These are phyloP conservation scores for Dalbergia oliveri DNA, from an alignment of 306 rosid genomes.

Conservation along the genomic window DNA sequence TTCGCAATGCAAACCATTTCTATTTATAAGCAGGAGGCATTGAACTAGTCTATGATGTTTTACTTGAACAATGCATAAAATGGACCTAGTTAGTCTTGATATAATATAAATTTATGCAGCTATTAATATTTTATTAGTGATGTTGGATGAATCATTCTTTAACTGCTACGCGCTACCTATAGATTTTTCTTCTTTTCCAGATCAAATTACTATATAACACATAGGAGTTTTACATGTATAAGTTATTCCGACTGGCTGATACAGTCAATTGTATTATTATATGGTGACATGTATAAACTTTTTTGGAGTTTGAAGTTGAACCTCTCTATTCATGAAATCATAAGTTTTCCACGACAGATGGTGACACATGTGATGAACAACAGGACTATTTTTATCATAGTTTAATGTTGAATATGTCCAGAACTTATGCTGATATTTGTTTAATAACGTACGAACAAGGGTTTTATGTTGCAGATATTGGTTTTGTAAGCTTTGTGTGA, in stretches of 20 bases:
- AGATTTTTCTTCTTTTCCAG: not conserved
- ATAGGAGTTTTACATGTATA: not conserved
- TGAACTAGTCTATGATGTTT: conserved; percentile 20
- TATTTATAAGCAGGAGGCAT: conserved; percentile 36
- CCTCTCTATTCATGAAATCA: too few relatives aligned
- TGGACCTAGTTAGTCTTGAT: conserved; percentile 18
- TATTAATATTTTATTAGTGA: not conserved
- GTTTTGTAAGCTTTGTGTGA: too few relatives aligned
- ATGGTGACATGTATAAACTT: too few relatives aligned
- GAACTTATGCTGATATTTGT: too few relatives aligned
- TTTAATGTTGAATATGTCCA: too few relatives aligned
- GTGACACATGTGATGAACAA: too few relatives aligned
- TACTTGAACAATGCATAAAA: not conserved
- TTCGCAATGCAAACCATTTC: not conserved
- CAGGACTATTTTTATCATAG: too few relatives aligned
- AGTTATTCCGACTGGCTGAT: not conserved
- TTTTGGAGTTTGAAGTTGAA: too few relatives aligned
- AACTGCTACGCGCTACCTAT: conserved; percentile 1
- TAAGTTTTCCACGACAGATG: too few relatives aligned
- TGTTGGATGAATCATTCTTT: conserved; percentile 1
- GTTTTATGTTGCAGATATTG: too few relatives aligned
- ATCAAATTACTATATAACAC: not conserved
- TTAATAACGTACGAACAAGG: too few relatives aligned
- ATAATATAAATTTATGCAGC: too few relatives aligned
- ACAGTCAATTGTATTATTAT: not conserved